Evolutionary conservation across 352 stramenopile genomes (phyloP), one percentile per base, ranked within the genome.

Genomic region (Elongisporangium anandrum): DNA sequence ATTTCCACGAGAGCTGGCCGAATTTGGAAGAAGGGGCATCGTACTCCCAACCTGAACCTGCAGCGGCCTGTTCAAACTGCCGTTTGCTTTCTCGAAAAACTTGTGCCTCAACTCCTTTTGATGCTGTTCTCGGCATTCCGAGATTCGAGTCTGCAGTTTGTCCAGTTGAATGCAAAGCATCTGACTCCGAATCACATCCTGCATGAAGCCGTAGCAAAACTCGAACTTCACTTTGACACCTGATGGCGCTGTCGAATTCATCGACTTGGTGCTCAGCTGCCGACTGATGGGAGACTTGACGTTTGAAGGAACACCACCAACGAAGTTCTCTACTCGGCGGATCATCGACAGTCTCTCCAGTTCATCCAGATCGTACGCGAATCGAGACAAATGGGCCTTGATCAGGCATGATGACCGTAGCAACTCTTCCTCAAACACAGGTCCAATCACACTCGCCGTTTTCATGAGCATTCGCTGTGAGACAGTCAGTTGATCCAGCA

Each of bases 381-480:
- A 92, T 6, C 73, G 78, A 45, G 65, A 72, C n/a, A 91, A 58
- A 56, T 94, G 79, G 1, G 77, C 81, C 48, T 78, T 73, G 58
- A 95, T 94, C 3, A 82, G 86, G 24, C 81, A 88, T 47, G 85
- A 69, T 12, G 67, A 77, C 13, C 81, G 78, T 19, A 95, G 68
- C 12, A 84, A 68, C 38, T 93, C 81, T 49, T 87, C 72, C 53
- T 95, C 86, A 67, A 95, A 95, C 7, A 75, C 62, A 4, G 79
- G 67, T 7, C 82, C 86, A 24, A 95, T 87, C 20, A 88, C 79
- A 52, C 84, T 95, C 8, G 86, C 86, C 12, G 86, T 95, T 62
- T 95, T 95, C 75, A 95, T 83, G 15, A 95, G 69, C 81, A 94
- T 93, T 24, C 79, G 77, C 61, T 95, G 86, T 7, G 82, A 93